A percentile compares a stretch with the other conserved stretches of the same genome.
phyloP scores from a whole-genome alignment of 805 yeast genomes.

The Kregervanrija fluxuum region DNA sequence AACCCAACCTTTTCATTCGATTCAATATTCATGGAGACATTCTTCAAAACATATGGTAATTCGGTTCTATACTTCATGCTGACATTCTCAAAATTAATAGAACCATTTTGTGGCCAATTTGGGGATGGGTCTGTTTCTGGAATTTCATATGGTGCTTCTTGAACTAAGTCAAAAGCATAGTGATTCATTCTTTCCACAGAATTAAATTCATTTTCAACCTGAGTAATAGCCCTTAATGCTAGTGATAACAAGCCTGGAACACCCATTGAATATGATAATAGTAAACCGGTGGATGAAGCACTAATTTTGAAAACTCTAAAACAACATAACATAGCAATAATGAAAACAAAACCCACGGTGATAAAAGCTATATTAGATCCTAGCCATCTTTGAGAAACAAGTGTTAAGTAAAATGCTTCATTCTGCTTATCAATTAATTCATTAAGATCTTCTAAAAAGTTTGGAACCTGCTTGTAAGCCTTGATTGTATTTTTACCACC shows the following conservation, averaged over 20 bases:
- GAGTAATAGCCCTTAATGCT: conserved; percentile 51
- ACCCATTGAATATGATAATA: conserved; percentile 51
- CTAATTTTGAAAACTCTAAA: conserved; percentile 50
- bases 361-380: conserved; percentile 45
- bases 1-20: conserved; percentile 69
- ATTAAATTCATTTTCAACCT: conserved; percentile 74
- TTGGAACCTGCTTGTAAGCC: conserved; percentile 49
- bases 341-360: conserved; percentile 36
- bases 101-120: conserved; percentile 44
- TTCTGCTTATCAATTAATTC: conserved; percentile 47
- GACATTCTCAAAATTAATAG: conserved; percentile 40
- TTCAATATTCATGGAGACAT: conserved; percentile 35
- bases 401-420: conserved; percentile 52
- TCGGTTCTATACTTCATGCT: conserved; percentile 53
- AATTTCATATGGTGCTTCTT: conserved; percentile 58
- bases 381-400: conserved; percentile 60
- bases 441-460: conserved; percentile 31
- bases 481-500: conserved; percentile 60
- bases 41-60: conserved; percentile 49
- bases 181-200: conserved; percentile 68
- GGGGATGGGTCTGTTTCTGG: conserved; percentile 31
- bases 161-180: conserved; percentile 54
- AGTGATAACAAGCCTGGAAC: conserved; percentile 49
- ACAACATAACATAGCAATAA: conserved; percentile 51
- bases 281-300: conserved; percentile 56